Base-by-base conservation (phyloP, 352 stramenopile species). In the Phytophthora sp. region DNA sequence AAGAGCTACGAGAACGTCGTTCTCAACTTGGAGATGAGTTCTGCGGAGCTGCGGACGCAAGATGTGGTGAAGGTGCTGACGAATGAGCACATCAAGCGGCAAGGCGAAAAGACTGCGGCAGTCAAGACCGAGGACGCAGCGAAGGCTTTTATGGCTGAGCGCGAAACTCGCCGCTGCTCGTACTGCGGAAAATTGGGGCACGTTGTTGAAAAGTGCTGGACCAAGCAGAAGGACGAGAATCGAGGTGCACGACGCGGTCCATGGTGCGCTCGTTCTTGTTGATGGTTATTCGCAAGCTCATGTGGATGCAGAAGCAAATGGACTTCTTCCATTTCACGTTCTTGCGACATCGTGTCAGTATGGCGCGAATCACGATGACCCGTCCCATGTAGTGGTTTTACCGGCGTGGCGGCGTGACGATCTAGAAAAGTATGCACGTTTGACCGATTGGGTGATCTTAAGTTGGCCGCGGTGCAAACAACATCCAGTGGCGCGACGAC, bases 191-290 rank as follows among this genome's bases (percentile, higher is more conserved):
- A 63, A 63, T 27, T 54, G 61, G 35, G 60, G 41, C 52, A 63
- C 42, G 2, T 53, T 10, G 18, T 44, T 1, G 43, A 56, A 1
- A 46, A 43, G 41, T 69, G 61, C 61, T 69, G 53, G 52, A 42
- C 50, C 51, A 69, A 69, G 43, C 43, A 58, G 56, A 65, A 64
- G 55, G 27, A 56, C 12, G 55, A 64, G 30, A 56, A 56, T 21
- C 55, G 44, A 27, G 35, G 21, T n/a, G 1, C 28, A n/a, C 27
- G 27, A 50, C 32, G 42, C 37, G 51, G 34, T n/a, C n/a, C n/a
- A n/a, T n/a, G n/a, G n/a, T n/a, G n/a, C n/a, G n/a, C n/a, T n/a
- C n/a, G n/a, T n/a, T n/a, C n/a, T n/a, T n/a, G n/a, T n/a, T n/a
- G n/a, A n/a, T n/a, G n/a, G n/a, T n/a, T n/a, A n/a, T n/a, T n/a